Evolutionary conservation across 2,329 filamentous ascomycete species (phyloP), one percentile per base, ranked within the genome.

Genomic region (Aspergillus fumigatiaffinis): DNA sequence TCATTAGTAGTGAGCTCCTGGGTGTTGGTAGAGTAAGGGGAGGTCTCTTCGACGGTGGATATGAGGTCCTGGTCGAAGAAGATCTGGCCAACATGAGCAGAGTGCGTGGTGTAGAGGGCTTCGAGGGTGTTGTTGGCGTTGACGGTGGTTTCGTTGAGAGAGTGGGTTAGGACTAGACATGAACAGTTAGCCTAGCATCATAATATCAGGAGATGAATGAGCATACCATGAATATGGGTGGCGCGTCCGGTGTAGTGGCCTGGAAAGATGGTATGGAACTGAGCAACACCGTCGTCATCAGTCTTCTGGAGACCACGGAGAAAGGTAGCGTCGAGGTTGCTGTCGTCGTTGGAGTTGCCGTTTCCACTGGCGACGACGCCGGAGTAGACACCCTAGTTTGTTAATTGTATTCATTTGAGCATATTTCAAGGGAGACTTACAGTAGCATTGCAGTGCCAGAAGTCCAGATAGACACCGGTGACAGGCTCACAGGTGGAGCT

Each of bases 61-160:
- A 84, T 79, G 9, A 88, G 79, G 60, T 77, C 75, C 67, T 87
- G 81, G 68, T 88, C 84, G 55, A 85, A 85, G 78, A 85, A 88
- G 52, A 86, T 67, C 68, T 89, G 86, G 20, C 86, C 85, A 42
- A 87, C 78, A 72, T 88, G 85, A 7, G 81, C 79, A 56, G 83
- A 78, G 52, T 73, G 76, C 12, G 70, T 23, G 14, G 61, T 65
- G 58, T 69, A 71, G 17, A 77, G 76, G 58, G 77, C 81, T 44
- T 72, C 70, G 60, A 83, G 78, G 56, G 82, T 82, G 54, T 80
- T 82, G 66, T 81, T 84, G 50, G 75, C 62, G 49, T 78, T 73
- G 6, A 77, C 66, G 10, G 68, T 70, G 9, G 70, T 70, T 28
- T 65, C 63, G 53, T 69, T 69, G 51, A 57, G 58, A 1, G 65